Base-by-base conservation (phyloP, 164 flowering plant genomes). In the Echeveria elegans region DNA sequence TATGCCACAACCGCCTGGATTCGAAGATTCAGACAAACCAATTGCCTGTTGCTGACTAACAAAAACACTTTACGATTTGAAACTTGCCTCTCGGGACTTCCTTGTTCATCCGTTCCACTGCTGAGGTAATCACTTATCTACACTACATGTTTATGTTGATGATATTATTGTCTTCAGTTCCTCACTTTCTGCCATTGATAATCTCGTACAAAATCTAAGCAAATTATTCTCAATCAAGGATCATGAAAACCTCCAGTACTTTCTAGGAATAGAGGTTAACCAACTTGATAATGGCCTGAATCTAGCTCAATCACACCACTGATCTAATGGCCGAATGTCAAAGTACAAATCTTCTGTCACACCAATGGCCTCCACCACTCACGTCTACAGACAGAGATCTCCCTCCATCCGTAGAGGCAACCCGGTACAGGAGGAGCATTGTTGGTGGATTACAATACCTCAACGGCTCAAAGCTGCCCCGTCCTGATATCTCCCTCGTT, bases 1-100 rank as follows among this genome's bases (percentile, higher is more conserved):
- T 36, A 70, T 70, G 72, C 0, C 4, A 0, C 67, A 64, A 15
- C 68, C 68, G 15, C 47, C 47, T 0, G n/a, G 47, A 12, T 43
- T 43, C 4, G 47, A 43, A 43, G n/a, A 43, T 9, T 16, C 2
- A 43, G 47, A 43, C 11, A 1, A 16, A 0, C 47, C 47, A 43
- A 43, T 18, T 43, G 18, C 11, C 3, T 18, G 11, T 4, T 43
- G 47, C 15, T 1, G 47, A 7, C 47, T 43, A 4, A 43, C 10
- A 15, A 43, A 43, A 43, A 18, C 10, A 11, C n/a, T 43, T 4
- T 43, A 43, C 3, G 47, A 4, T 5, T 43, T 43, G 3, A 43
- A 15, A 43, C n/a, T 11, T 11, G 16, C 47, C 15, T 18, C 47
- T 11, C 47, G 47, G 19, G 16, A 43, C 47, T 14, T 15, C 47